Evolutionary conservation across 352 stramenopile species (phyloP), one percentile per base, ranked within the genome.

Genomic region (Phytophthora tentaculata): DNA sequence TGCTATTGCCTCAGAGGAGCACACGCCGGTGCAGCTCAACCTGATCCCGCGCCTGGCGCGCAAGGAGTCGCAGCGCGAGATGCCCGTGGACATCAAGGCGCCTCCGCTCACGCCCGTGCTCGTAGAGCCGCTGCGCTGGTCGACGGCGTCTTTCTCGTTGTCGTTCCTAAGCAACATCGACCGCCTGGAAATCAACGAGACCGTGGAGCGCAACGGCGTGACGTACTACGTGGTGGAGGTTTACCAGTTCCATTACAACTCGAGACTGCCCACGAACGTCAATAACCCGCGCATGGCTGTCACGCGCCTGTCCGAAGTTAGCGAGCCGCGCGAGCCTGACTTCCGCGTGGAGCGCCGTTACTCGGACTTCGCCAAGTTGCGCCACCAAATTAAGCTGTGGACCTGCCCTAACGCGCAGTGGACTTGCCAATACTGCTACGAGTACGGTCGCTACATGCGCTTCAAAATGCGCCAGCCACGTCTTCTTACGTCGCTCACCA

Each of bases 211-310:
- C 50, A 63, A 84, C 49, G 68, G 69, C 49, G 73, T 83, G 26
- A 80, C 77, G 8, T 84, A 81, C 60, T 91, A 86, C 53, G 69
- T 81, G n/a, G 43, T 91, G 28, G 69, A 89, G 24, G 72, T 89
- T 2, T 89, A 64, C 69, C 75, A 83, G 37, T 81, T 78, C 69
- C 74, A 87, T 62, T 77, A 68, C 55, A 73, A 80, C 56, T 84
- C 79, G 50, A 73, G 79, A 1, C 61, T 84, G 50, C 79, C 79
- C 5, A 83, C 79, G 24, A 77, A 77, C 61, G 53, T 81, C 61
- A 79, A 79, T 56, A 80, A 79, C 62, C 73, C 73, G 19, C 79
- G 74, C 24, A 64, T 76, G 39, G 73, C 67, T 14, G 58, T 64
- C 24, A 68, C 63, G 6, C 67, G 70, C 20, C 24, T 67, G 29